These are phyloP conservation scores for Talaromyces sp. DNA, from an alignment of 2,329 filamentous ascomycete genomes.

Conservation along the genomic window DNA sequence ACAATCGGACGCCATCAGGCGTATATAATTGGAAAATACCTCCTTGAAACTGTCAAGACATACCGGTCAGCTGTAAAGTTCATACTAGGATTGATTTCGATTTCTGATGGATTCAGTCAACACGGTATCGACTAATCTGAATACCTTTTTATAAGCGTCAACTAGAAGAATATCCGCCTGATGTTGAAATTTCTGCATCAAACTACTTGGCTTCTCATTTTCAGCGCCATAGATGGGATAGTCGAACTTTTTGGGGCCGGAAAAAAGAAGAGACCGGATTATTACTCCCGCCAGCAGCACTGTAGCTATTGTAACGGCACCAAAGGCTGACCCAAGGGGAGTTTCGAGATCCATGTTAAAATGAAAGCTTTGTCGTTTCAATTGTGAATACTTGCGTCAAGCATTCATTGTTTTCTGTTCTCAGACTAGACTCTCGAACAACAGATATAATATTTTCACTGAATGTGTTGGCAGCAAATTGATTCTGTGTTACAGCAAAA, in stretches of 20 bases:
- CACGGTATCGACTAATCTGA: too few relatives aligned
- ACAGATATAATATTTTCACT: neutral
- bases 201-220: neutral
- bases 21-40: conserved; percentile 3
- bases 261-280: neutral
- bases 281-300: neutral
- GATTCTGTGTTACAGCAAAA: neutral
- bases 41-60: neutral
- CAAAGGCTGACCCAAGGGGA: neutral
- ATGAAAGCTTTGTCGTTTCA: neutral
- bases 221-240: conserved; percentile 1
- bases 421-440: neutral
- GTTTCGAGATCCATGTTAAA: neutral
- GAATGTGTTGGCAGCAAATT: neutral
- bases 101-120: neutral
- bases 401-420: neutral
- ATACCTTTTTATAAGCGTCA: conserved; percentile 4
- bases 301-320: neutral
- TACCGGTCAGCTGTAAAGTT: neutral
- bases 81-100: too few relatives aligned
- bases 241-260: neutral
- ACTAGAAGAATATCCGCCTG: neutral
- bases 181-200: conserved; percentile 7
- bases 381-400: neutral
- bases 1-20: conserved; percentile 5